Evolutionary conservation across 2,329 filamentous ascomycete species (phyloP).

Genomic region (Geosmithia flava): DNA sequence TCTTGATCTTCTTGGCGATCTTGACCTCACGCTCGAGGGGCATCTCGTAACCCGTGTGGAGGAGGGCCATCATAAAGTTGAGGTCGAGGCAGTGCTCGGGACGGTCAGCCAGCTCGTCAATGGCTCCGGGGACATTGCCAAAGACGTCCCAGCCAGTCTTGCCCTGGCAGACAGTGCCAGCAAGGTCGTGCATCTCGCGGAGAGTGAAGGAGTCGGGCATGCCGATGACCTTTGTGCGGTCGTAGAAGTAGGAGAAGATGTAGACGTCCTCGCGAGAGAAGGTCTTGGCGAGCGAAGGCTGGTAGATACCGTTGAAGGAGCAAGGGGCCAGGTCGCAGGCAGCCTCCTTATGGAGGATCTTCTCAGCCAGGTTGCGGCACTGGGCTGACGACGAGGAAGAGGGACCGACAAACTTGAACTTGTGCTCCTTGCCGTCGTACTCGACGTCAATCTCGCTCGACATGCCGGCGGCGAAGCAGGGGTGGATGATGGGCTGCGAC

Average conservation of each 20-base stretch:
- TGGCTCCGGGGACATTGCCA: slow-evolving; percentile 58
- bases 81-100: slow-evolving; percentile 91
- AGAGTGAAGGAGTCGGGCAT: slow-evolving; percentile 98
- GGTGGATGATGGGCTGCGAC: slow-evolving; percentile 61
- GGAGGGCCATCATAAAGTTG: slow-evolving; percentile 87
- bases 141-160: slow-evolving; percentile 72
- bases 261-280: slow-evolving; percentile 87
- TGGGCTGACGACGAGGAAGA: slow-evolving; percentile 63
- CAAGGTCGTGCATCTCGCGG: slow-evolving; percentile 76
- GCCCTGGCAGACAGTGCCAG: slow-evolving; percentile 74
- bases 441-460: slow-evolving; percentile 60
- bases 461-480: slow-evolving; percentile 77
- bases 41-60: slow-evolving; percentile 97
- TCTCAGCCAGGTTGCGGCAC: slow-evolving; percentile 83
- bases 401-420: slow-evolving; percentile 83
- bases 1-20: slow-evolving; percentile 98
- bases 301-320: slow-evolving; percentile 95
- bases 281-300: slow-evolving; percentile 83
- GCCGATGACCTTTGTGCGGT: slow-evolving; percentile 83
- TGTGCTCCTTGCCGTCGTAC: slow-evolving; percentile 49
- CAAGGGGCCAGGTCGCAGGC: slow-evolving; percentile 79
- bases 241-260: slow-evolving; percentile 96
- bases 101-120: slow-evolving; percentile 67
- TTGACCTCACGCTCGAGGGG: slow-evolving; percentile 90
- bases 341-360: slow-evolving; percentile 77